A percentile compares a stretch with the other conserved stretches of the same genome.
Conservation (phyloP, 202 grass and related monocot species). For the Miscanthus sacchariflorus region DNA sequence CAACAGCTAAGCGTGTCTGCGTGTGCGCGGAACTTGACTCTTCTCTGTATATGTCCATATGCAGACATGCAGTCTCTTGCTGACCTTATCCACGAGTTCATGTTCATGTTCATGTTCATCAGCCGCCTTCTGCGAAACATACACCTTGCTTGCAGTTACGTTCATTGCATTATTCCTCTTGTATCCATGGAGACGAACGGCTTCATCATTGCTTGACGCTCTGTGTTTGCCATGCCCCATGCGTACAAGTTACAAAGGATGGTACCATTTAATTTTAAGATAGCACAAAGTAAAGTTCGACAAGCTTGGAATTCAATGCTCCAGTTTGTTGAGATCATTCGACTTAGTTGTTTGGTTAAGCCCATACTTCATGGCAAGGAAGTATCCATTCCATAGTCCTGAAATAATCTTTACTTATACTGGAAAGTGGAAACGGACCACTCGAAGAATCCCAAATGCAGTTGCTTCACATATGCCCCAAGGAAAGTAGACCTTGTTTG, state of each 20-base stretch:
- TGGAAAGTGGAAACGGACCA: not conserved
- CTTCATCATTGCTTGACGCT: slow-evolving; percentile 31
- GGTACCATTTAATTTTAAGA: slow-evolving; percentile 14
- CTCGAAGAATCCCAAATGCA: slow-evolving; percentile 40
- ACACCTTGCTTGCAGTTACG: slow-evolving; percentile 40
- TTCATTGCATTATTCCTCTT: slow-evolving; percentile 39
- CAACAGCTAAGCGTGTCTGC: slow-evolving; percentile 32
- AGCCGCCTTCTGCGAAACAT: slow-evolving; percentile 11
- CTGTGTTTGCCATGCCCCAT: slow-evolving; percentile 30
- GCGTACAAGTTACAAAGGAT: slow-evolving; percentile 36
- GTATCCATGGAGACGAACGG: not conserved
- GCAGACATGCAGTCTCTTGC: not conserved
- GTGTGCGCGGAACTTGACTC: not conserved
- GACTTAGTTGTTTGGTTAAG: slow-evolving; percentile 30
- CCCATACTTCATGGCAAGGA: slow-evolving; percentile 3
- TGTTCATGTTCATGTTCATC: not conserved
- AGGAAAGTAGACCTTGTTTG: slow-evolving; percentile 38
- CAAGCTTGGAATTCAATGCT: slow-evolving; percentile 31
- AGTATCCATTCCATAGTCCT: not conserved
- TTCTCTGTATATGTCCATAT: not conserved
- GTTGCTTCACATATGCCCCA: slow-evolving; percentile 55
- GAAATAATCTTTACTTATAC: slow-evolving; percentile 31
- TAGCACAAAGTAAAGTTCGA: slow-evolving; percentile 13
- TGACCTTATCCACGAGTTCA: slow-evolving; percentile 4
- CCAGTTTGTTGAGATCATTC: slow-evolving; percentile 10